Percentiles rank a stretch among this genome's conserved stretches.
These are phyloP conservation scores for Neurospora hispaniola DNA, from an alignment of 495 filamentous ascomycete species.

Conservation along the genomic window DNA sequence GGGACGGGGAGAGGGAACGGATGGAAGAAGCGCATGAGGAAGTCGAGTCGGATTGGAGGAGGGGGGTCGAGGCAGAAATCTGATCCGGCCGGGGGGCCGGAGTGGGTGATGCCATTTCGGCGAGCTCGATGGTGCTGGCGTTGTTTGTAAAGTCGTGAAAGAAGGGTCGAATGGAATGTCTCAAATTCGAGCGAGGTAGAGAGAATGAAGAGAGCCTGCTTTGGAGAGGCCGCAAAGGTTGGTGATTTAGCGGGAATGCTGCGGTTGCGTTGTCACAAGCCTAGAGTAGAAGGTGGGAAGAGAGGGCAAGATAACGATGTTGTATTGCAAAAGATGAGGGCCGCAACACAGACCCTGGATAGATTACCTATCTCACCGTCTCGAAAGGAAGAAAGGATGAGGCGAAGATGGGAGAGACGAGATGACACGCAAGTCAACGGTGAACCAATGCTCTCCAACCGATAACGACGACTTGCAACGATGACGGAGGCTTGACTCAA, in stretches of 20 bases:
- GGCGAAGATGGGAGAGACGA: not conserved
- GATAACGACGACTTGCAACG: not conserved
- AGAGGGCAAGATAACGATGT: not conserved
- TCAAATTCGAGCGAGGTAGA: not conserved
- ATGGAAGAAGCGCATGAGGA: conserved; percentile 24
- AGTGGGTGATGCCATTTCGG: conserved; percentile 2
- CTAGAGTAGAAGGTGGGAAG: not conserved
- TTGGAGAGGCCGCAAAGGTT: not conserved
- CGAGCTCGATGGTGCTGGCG: conserved; percentile 3
- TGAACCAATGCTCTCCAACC: not conserved
- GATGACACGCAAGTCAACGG: not conserved
- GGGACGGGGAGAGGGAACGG: conserved; percentile 22
- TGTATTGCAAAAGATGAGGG: not conserved
- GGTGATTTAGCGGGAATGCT: not conserved
- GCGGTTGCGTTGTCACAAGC: conserved; percentile 1
- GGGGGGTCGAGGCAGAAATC: conserved; percentile 9
- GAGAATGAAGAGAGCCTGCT: not conserved
- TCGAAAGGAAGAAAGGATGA: not conserved
- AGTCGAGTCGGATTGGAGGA: conserved; percentile 22
- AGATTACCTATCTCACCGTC: not conserved
- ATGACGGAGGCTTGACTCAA: not conserved
- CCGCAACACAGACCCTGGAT: not conserved
- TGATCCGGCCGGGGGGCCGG: conserved; percentile 7
- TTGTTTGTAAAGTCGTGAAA: not conserved
- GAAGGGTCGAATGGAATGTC: not conserved